Evolutionary conservation across 1,139 yeast species (phyloP), one percentile per base, ranked within the genome.

Genomic region (Taphrina communis): DNA sequence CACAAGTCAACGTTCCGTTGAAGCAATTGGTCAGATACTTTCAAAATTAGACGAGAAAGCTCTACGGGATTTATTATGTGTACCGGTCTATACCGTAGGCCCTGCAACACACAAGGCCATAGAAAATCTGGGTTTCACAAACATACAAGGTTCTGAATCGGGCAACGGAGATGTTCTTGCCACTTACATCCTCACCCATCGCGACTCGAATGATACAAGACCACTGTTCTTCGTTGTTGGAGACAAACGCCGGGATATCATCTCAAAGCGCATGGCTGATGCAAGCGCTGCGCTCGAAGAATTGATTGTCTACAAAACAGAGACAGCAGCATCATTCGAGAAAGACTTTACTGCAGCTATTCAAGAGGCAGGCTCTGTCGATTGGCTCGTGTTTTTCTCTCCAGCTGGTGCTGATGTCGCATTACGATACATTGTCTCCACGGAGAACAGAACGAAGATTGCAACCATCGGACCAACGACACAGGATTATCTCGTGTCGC

Each of bases 391-490:
- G 0, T 89, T 94, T 72, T 94, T 93, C 77, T 90, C 97, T 72
- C 96, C 97, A 0, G 96, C 94, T 73, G 97, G 97, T 0, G 88
- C 96, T 0, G 84, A 83, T 55, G 80, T 78, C 0, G 87, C 90
- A 7, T 84, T 89, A 1, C 55, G 51, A 8, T 36, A 66, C 17
- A 31, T 66, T n/a, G 42, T 38, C 19, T 21, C 50, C 38, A 50
- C 35, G 79, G 83, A 12, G 80, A 81, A 72, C 73, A 88, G 2
- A 17, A 60, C 46, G 65, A 83, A 82, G 68, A 80, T 92, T 21
- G 97, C 96, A 0, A 86, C 93, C 5, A 94, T 94, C 71, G 99
- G 99, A 0, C 98, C 98, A 0, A 93, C 98, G 0, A 94, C 99
- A 0, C 86, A 88, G 72, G 84, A 83, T 50, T 91, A 84, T 75